Percentiles rank a stretch among this genome's conserved stretches.
These are phyloP conservation scores for Leishmania amazonensis DNA, from an alignment of 208 protist species.

Conservation along the genomic window DNA sequence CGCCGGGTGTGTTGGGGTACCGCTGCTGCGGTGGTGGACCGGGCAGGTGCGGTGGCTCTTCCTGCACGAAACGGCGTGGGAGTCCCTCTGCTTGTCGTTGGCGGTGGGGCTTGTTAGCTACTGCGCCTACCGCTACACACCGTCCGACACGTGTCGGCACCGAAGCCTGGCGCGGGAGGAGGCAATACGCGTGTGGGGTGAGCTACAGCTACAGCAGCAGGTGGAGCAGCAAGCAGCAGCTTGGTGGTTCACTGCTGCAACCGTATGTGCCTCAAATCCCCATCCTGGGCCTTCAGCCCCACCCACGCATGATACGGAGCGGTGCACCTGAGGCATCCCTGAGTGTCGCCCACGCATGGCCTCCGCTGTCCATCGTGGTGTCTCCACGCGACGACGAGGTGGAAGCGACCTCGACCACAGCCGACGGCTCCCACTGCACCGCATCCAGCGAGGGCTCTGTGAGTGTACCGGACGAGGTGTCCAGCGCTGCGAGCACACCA, in stretches of 20 bases:
- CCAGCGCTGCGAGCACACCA: slow-evolving; percentile 1
- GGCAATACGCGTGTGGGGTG: slow-evolving; percentile 28
- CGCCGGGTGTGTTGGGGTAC: slow-evolving; percentile 31
- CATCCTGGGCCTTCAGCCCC: not conserved
- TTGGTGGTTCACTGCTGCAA: not conserved
- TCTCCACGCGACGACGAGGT: slow-evolving; percentile 8
- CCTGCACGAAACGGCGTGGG: slow-evolving; percentile 21
- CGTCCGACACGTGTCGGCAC: slow-evolving; percentile 29
- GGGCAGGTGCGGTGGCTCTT: slow-evolving; percentile 6
- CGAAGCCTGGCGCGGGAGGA: slow-evolving; percentile 42
- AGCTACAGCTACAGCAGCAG: slow-evolving; percentile 10
- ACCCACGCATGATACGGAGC: not conserved
- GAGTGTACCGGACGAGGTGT: not conserved
- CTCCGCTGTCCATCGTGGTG: slow-evolving; percentile 6
- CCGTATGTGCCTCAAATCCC: not conserved
- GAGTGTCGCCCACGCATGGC: not conserved
- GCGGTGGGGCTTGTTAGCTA: slow-evolving; percentile 21
- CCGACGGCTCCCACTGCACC: not conserved
- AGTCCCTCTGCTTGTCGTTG: slow-evolving; percentile 28
- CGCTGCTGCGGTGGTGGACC: slow-evolving; percentile 33
- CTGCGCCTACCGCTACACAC: slow-evolving; percentile 29
- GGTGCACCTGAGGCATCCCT: not conserved
- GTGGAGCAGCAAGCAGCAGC: not conserved
- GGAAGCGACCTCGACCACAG: slow-evolving; percentile 1
- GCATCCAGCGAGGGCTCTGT: not conserved